Evolutionary conservation across 169 alveolate species (phyloP).

Genomic region (Perkinsus olseni): DNA sequence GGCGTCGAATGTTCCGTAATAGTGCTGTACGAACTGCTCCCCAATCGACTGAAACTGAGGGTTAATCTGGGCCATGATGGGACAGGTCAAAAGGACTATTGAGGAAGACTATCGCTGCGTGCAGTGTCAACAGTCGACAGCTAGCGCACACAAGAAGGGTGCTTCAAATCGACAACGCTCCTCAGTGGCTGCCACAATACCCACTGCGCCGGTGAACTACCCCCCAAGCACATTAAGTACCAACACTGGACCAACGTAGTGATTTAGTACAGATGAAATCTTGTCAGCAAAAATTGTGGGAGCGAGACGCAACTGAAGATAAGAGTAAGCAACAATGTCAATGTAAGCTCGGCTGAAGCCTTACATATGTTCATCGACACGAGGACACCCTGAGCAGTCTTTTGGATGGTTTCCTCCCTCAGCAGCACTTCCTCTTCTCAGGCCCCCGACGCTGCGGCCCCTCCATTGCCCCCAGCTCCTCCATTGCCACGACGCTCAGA

Average conservation of each 20-base stretch:
- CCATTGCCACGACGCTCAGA: neutral
- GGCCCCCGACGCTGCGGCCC: neutral
- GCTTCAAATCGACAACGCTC: no score
- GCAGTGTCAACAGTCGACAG: neutral
- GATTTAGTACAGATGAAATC: neutral
- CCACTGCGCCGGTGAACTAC: neutral
- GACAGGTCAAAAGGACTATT: no score
- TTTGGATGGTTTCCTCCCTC: neutral
- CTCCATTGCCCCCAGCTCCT: neutral
- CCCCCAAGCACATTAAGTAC: no score
- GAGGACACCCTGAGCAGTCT: neutral
- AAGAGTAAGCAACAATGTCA: neutral
- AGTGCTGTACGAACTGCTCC: constrained; percentile 57
- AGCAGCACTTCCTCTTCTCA: neutral
- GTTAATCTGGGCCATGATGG: constrained; percentile 25
- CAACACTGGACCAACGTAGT: neutral
- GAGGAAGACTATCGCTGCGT: neutral
- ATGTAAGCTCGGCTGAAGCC: neutral
- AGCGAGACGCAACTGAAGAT: neutral
- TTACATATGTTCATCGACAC: neutral
- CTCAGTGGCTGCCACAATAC: neutral
- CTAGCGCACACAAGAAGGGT: neutral
- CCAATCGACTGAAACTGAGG: constrained; percentile 57
- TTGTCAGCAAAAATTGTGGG: neutral
- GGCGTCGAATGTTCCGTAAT: constrained; percentile 53